These are phyloP conservation scores for Cercospora janseana DNA, from an alignment of 2,329 filamentous ascomycete genomes.

Conservation along the genomic window DNA sequence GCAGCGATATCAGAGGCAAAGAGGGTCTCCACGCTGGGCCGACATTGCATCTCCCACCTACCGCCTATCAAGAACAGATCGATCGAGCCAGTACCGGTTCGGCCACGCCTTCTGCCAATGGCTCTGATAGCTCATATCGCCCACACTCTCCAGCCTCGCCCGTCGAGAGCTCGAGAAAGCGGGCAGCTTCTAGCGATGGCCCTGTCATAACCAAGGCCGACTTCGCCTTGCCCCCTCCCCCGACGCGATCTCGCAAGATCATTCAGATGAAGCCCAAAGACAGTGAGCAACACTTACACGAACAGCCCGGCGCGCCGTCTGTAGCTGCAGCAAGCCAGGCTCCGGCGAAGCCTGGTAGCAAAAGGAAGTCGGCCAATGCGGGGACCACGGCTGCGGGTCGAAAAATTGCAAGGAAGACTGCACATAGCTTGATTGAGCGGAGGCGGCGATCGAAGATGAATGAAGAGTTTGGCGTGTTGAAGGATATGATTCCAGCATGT, in stretches of 20 bases:
- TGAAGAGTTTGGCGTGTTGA: constrained; percentile 90
- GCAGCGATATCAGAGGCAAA: constrained; percentile 73
- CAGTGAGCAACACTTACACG: constrained; percentile 36
- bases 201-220: constrained; percentile 52
- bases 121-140: constrained; percentile 47
- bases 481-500: constrained; percentile 93
- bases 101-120: constrained; percentile 49
- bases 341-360: constrained; percentile 45
- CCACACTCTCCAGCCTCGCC: constrained; percentile 48
- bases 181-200: constrained; percentile 28
- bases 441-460: constrained; percentile 95
- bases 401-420: constrained; percentile 93
- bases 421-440: constrained; percentile 91
- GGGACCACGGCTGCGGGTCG: constrained; percentile 80
- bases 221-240: constrained; percentile 85
- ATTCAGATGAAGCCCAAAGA: constrained; percentile 88
- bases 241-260: constrained; percentile 88
- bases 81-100: constrained; percentile 49
- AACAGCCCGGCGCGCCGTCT: neutral
- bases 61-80: constrained; percentile 56
- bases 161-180: constrained; percentile 36
- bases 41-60: constrained; percentile 73
- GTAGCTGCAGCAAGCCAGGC: constrained; percentile 20
- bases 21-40: constrained; percentile 63
- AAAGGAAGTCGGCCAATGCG: constrained; percentile 70